Conservation (phyloP, 2,329 filamentous ascomycete genomes). For the Trichoderma sp. region DNA sequence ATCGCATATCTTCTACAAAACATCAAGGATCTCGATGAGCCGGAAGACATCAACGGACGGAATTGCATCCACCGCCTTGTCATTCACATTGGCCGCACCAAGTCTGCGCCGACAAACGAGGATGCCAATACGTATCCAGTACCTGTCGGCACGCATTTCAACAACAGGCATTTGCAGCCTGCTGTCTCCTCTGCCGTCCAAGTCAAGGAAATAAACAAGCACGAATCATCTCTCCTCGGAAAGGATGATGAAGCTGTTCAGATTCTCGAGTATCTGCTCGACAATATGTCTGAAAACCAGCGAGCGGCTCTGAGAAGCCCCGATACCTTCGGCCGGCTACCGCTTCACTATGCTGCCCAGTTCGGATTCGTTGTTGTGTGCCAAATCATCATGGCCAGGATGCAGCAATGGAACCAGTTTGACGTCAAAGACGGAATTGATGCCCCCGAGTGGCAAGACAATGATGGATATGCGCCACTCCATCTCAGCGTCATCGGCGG, state of each 20-base stretch:
- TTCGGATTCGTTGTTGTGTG: slow-evolving; percentile 93
- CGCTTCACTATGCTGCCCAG: slow-evolving; percentile 90
- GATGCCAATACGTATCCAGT: slow-evolving; percentile 51
- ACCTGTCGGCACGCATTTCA: slow-evolving; percentile 51
- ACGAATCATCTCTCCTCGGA: slow-evolving; percentile 63
- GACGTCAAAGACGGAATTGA: slow-evolving; percentile 83
- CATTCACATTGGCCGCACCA: slow-evolving; percentile 83
- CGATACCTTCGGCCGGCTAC: slow-evolving; percentile 78
- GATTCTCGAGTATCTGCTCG: slow-evolving; percentile 61
- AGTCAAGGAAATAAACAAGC: slow-evolving; percentile 58
- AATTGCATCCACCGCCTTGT: slow-evolving; percentile 92
- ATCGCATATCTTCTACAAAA: slow-evolving; percentile 68
- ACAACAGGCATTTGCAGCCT: slow-evolving; percentile 73
- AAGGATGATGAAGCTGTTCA: slow-evolving; percentile 74
- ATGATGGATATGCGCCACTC: slow-evolving; percentile 84
- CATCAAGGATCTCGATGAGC: slow-evolving; percentile 72
- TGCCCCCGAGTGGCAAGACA: slow-evolving; percentile 83
- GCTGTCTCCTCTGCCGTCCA: slow-evolving; percentile 64
- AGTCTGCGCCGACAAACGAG: slow-evolving; percentile 46
- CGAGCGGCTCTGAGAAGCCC: slow-evolving; percentile 62
- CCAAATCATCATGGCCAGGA: slow-evolving; percentile 78
- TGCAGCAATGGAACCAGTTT: slow-evolving; percentile 87
- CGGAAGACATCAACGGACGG: slow-evolving; percentile 88
- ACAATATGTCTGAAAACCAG: slow-evolving; percentile 65
- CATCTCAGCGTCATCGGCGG: slow-evolving; percentile 91